A percentile compares a stretch with the other conserved stretches of the same genome.
These are phyloP conservation scores for Termitomyces heimii DNA, from an alignment of 768 basidiomycete species.

Conservation along the genomic window DNA sequence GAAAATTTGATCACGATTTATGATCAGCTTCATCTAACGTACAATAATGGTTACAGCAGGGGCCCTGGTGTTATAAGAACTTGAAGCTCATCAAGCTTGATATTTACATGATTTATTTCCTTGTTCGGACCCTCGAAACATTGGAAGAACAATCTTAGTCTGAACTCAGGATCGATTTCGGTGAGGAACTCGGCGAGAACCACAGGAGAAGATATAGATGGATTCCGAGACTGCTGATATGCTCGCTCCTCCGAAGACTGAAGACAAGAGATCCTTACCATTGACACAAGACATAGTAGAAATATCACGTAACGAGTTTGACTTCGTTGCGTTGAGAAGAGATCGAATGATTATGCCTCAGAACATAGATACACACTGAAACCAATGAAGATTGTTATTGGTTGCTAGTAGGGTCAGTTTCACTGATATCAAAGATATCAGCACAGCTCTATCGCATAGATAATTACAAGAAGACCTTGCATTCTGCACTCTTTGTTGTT, in stretches of 20 bases:
- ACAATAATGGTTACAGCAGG: not conserved
- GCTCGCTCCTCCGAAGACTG: conserved; percentile 7
- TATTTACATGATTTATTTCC: conserved; percentile 2
- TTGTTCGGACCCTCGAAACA: not conserved
- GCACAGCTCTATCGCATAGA: not conserved
- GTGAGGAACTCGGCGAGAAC: not conserved
- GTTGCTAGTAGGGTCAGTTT: not conserved
- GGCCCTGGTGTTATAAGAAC: not conserved
- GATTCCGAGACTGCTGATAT: conserved; percentile 15
- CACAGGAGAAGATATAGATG: conserved; percentile 3
- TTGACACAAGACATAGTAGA: not conserved
- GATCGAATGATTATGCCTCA: conserved; percentile 12
- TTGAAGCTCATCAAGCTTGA: not conserved
- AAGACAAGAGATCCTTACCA: not conserved
- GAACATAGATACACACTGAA: conserved; percentile 16
- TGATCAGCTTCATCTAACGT: not conserved
- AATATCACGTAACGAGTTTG: not conserved
- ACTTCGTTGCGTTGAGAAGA: not conserved
- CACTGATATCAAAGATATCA: not conserved
- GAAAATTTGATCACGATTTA: not conserved
- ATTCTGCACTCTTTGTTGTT: not conserved
- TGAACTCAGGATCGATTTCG: not conserved
- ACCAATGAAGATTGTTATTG: conserved; percentile 17
- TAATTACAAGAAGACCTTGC: not conserved
- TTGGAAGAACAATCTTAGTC: not conserved